These are phyloP conservation scores for Vaccinium vitisidaea DNA, from an alignment of 148 eudicot species.

Conservation along the genomic window DNA sequence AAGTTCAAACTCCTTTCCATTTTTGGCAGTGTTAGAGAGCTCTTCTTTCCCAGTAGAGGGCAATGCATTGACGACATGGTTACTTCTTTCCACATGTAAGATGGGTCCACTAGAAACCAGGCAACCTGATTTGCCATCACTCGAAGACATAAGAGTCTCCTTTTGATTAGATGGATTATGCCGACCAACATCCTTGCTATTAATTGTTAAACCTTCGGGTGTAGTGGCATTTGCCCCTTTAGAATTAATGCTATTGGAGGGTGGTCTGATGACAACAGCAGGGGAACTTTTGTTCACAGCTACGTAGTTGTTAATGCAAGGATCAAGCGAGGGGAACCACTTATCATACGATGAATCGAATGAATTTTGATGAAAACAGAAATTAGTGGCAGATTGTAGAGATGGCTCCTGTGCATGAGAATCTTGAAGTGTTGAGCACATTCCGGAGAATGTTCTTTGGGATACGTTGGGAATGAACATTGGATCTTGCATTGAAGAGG, in stretches of 20 bases:
- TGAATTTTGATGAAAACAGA: conserved; percentile 29
- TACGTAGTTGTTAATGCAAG: conserved; percentile 33
- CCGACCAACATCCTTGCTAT: conserved; percentile 22
- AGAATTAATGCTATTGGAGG: conserved; percentile 23
- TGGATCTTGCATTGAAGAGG: conserved; percentile 20
- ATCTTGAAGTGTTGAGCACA: conserved; percentile 25
- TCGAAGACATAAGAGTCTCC: background rate
- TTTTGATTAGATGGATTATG: conserved; percentile 5
- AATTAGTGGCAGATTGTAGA: conserved; percentile 30
- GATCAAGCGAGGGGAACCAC: conserved; percentile 31
- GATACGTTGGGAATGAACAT: conserved; percentile 24
- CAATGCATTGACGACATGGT: conserved; percentile 24
- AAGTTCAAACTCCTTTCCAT: conserved; percentile 30
- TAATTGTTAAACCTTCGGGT: conserved; percentile 21
- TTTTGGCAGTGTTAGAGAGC: conserved; percentile 14
- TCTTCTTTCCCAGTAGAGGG: conserved; percentile 36
- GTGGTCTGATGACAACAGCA: conserved; percentile 39
- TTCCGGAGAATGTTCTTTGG: conserved; percentile 20
- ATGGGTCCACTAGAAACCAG: background rate
- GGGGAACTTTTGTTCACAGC: conserved; percentile 42
- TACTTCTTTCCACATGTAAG: conserved; percentile 28
- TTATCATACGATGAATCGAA: conserved; percentile 30
- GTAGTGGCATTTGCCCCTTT: conserved; percentile 22
- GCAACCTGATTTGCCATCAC: background rate
- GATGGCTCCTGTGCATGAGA: conserved; percentile 34